phyloP scores from a whole-genome alignment of 106 monocot genomes.

The Platanthera guangdongensis region DNA sequence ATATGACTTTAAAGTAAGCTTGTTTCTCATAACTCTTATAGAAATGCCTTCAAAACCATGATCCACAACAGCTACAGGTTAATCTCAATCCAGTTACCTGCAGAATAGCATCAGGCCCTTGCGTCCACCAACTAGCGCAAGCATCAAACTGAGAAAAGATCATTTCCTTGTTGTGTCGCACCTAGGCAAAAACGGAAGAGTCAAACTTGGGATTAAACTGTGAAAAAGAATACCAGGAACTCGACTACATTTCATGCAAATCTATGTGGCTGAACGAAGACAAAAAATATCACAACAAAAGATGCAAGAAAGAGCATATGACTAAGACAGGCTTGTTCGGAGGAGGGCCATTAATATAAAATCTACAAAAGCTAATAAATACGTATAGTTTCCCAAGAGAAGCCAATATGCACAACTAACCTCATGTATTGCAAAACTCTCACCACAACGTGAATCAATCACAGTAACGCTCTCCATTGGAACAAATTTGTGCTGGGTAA shows the following conservation, averaged over 20 bases:
- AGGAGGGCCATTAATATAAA: background rate
- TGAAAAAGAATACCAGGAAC: background rate
- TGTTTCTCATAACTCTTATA: background rate
- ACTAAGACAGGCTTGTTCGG: background rate
- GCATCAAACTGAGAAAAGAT: conserved; percentile 94
- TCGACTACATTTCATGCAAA: background rate
- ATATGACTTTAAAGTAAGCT: background rate
- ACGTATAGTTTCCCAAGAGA: background rate
- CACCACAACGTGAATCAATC: conserved; percentile 92
- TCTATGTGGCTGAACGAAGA: background rate
- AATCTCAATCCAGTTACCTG: conserved; percentile 44
- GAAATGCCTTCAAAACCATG: background rate
- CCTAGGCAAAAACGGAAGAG: conserved; percentile 20
- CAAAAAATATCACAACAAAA: background rate
- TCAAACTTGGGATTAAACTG: background rate
- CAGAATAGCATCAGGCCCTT: conserved; percentile 85
- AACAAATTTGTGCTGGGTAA: conserved; percentile 91
- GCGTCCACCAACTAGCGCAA: conserved; percentile 99
- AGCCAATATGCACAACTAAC: conserved; percentile 28
- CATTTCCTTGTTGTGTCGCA: conserved; percentile 33
- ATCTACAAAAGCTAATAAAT: background rate
- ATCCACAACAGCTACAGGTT: background rate
- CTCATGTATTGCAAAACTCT: conserved; percentile 87
- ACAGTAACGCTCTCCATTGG: conserved; percentile 62
- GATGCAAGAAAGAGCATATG: background rate